These are phyloP conservation scores for Isabelozyma gotoi DNA, from an alignment of 805 yeast species.

Conservation along the genomic window DNA sequence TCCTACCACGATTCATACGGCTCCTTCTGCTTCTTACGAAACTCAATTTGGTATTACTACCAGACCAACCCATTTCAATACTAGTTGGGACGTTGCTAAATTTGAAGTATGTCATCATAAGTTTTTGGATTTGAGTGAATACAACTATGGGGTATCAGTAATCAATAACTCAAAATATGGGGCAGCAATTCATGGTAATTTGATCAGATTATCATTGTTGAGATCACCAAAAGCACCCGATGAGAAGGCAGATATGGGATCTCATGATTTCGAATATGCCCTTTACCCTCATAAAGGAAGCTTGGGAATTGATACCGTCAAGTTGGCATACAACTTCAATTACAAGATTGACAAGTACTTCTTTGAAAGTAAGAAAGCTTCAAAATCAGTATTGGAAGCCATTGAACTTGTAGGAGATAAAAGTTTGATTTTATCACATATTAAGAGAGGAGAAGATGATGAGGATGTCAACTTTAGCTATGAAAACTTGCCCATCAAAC, in stretches of 20 bases:
- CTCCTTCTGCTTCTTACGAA: constrained; percentile 76
- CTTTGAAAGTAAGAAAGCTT: constrained; percentile 14
- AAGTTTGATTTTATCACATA: constrained; percentile 66
- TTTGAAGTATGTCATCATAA: constrained; percentile 95
- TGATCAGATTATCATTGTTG: constrained; percentile 80
- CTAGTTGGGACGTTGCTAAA: constrained; percentile 95
- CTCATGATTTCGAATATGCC: constrained; percentile 80
- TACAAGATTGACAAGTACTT: constrained; percentile 30
- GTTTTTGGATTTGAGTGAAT: constrained; percentile 88
- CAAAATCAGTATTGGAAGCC: constrained; percentile 14
- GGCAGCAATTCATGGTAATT: constrained; percentile 88
- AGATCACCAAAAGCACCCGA: constrained; percentile 96
- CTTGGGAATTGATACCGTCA: constrained; percentile 62
- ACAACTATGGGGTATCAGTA: constrained; percentile 80
- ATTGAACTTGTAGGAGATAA: constrained; percentile 44
- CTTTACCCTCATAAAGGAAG: constrained; percentile 78
- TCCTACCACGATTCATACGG: constrained; percentile 79
- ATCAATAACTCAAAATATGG: constrained; percentile 89
- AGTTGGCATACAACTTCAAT: constrained; percentile 79
- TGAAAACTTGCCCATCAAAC: constrained; percentile 44
- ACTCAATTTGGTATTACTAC: constrained; percentile 91
- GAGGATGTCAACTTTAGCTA: constrained; percentile 48
- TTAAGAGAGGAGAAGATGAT: constrained; percentile 90
- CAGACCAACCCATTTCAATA: constrained; percentile 92
- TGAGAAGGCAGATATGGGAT: constrained; percentile 91